Conservation (phyloP, 345 rosid species). For the Pistacia atlantica region DNA sequence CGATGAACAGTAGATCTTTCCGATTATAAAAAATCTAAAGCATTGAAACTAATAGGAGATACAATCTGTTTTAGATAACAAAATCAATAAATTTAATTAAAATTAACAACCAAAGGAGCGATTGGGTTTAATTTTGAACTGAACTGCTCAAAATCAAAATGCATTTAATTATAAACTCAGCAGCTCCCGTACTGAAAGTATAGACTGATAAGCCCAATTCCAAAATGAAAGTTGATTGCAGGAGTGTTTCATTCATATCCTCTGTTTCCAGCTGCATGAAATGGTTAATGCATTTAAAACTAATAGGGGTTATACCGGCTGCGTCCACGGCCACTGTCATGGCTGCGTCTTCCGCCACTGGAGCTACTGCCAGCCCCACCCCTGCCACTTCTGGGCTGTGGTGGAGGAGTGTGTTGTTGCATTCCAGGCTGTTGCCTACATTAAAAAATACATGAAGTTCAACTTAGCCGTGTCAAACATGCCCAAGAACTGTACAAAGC, state of each 20-base stretch:
- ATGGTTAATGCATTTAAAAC: neutral
- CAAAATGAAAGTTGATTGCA: neutral
- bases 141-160: neutral
- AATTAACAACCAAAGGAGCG: neutral
- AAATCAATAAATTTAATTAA: neutral
- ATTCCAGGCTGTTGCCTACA: conserved; percentile 85
- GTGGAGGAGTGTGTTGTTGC: conserved; percentile 51
- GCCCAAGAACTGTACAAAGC: neutral
- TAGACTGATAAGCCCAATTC: neutral
- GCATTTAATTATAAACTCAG: neutral
- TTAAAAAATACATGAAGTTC: conserved; percentile 12
- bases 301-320: conserved; percentile 80
- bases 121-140: neutral
- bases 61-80: neutral
- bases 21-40: too few species aligned
- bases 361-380: conserved; percentile 54
- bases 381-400: conserved; percentile 47
- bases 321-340: conserved; percentile 61
- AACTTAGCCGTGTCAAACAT: neutral
- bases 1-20: too few species aligned
- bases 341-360: conserved; percentile 56
- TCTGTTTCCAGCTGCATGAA: neutral
- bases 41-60: neutral
- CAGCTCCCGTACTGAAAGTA: neutral
- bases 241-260: neutral